These are phyloP conservation scores for Helotiales sp. DNA, from an alignment of 2,329 filamentous ascomycete genomes.

Conservation along the genomic window DNA sequence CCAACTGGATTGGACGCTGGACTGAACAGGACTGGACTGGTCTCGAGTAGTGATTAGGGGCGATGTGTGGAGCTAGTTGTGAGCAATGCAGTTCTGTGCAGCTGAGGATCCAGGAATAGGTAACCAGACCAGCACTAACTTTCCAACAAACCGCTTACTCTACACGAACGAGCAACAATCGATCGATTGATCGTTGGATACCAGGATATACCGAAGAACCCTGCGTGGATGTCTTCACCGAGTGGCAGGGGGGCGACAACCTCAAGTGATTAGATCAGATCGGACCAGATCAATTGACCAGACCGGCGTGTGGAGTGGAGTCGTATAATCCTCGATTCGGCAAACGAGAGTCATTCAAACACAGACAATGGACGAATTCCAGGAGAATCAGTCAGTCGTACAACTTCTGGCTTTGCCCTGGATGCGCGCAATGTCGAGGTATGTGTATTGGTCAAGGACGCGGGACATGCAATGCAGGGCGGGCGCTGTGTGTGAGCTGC, in stretches of 20 bases:
- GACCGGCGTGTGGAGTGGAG: background rate
- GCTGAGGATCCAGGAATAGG: conserved; percentile 5
- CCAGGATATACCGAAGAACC: background rate
- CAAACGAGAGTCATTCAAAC: background rate
- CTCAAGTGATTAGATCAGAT: too few species aligned
- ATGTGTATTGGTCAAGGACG: background rate
- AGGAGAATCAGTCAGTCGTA: background rate
- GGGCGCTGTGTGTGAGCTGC: background rate
- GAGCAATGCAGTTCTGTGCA: conserved; percentile 8
- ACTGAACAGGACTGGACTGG: background rate
- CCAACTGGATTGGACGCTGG: background rate
- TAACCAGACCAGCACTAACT: background rate
- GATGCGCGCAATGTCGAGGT: background rate
- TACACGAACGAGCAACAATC: background rate
- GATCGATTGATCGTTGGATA: background rate
- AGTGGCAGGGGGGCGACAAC: background rate
- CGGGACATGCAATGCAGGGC: background rate
- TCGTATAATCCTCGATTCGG: background rate
- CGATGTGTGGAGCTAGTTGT: conserved; percentile 3
- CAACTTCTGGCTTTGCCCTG: background rate
- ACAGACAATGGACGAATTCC: background rate
- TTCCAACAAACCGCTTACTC: background rate
- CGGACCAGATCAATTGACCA: background rate
- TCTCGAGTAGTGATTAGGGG: background rate
- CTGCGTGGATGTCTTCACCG: background rate